Conservation (phyloP, 495 filamentous ascomycete species). For the Podospora pseudocomata region DNA sequence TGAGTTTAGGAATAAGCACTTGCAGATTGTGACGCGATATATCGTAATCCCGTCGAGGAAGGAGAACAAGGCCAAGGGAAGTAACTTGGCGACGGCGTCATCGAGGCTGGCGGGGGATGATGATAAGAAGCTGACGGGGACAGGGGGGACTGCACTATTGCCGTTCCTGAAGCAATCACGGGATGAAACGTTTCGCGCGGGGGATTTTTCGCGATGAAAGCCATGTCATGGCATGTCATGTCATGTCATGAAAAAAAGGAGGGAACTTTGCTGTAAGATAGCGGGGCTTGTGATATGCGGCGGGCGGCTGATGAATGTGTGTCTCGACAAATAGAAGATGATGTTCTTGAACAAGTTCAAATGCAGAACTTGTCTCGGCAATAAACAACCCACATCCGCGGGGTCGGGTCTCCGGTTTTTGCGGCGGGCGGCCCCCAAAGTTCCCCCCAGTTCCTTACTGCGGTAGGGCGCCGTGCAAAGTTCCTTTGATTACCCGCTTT, state of each 20-base stretch:
- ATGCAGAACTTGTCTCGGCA: background rate
- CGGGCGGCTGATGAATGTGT: too few relatives aligned
- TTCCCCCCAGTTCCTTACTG: background rate
- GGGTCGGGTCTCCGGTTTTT: background rate
- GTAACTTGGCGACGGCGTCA: slow-evolving; percentile 63
- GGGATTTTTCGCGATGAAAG: slow-evolving; percentile 6
- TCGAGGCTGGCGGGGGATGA: slow-evolving; percentile 21
- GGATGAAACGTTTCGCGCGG: slow-evolving; percentile 63
- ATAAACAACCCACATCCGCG: background rate
- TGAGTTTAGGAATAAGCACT: slow-evolving; percentile 79
- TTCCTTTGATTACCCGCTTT: background rate
- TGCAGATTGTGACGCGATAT: slow-evolving; percentile 89
- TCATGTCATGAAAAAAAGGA: too few relatives aligned
- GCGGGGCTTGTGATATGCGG: too few relatives aligned
- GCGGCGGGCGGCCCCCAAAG: background rate
- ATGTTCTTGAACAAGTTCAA: background rate
- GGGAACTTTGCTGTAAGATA: background rate
- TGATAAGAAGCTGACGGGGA: slow-evolving; percentile 62
- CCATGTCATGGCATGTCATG: too few relatives aligned
- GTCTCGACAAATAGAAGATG: background rate
- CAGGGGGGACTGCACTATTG: slow-evolving; percentile 83
- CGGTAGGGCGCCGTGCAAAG: background rate
- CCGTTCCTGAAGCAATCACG: slow-evolving; percentile 89
- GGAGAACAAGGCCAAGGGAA: slow-evolving; percentile 9
- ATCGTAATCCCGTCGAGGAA: slow-evolving; percentile 67